Evolutionary conservation across 2,329 filamentous ascomycete species (phyloP).

Genomic region (Paecilomyces formosus): DNA sequence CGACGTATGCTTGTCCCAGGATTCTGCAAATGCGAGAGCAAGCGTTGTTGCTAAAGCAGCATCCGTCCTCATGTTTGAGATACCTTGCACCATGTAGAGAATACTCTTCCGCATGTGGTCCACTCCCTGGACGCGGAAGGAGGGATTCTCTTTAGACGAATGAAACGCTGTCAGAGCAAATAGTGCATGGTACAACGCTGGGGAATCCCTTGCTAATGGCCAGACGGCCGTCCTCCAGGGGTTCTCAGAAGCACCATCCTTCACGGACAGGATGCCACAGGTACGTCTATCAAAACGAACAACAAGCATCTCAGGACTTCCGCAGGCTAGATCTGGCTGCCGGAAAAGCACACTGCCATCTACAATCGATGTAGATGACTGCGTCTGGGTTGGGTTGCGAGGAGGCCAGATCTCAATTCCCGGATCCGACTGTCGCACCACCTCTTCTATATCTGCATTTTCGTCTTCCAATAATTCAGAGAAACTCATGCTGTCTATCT

Average conservation of each 20-base stretch:
- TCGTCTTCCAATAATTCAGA: conserved; percentile 25
- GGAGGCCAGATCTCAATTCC: conserved; percentile 29
- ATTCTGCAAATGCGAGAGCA: conserved; percentile 61
- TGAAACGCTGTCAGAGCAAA: conserved; percentile 65
- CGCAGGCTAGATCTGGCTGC: conserved; percentile 42
- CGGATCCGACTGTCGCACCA: conserved; percentile 36
- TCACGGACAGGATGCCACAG: conserved; percentile 63
- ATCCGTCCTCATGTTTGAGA: conserved; percentile 58
- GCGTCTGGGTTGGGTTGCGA: conserved; percentile 28
- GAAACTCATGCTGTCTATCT: conserved; percentile 18
- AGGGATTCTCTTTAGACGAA: conserved; percentile 50
- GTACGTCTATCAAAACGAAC: conserved; percentile 58
- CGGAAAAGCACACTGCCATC: conserved; percentile 28
- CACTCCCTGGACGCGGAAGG: conserved; percentile 55
- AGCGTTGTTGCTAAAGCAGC: conserved; percentile 63
- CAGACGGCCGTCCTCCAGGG: conserved; percentile 66
- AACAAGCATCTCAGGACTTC: conserved; percentile 55
- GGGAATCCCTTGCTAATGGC: conserved; percentile 57
- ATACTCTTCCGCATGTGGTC: conserved; percentile 63
- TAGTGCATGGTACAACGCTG: conserved; percentile 61
- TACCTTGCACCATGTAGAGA: conserved; percentile 49
- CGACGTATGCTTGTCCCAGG: conserved; percentile 62
- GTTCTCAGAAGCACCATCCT: conserved; percentile 62
- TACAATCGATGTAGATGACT: conserved; percentile 23
- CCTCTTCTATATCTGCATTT: conserved; percentile 49